Evolutionary conservation across 2,329 filamentous ascomycete species (phyloP), one percentile per base, ranked within the genome.

Genomic region (Sporothrix mexicana): DNA sequence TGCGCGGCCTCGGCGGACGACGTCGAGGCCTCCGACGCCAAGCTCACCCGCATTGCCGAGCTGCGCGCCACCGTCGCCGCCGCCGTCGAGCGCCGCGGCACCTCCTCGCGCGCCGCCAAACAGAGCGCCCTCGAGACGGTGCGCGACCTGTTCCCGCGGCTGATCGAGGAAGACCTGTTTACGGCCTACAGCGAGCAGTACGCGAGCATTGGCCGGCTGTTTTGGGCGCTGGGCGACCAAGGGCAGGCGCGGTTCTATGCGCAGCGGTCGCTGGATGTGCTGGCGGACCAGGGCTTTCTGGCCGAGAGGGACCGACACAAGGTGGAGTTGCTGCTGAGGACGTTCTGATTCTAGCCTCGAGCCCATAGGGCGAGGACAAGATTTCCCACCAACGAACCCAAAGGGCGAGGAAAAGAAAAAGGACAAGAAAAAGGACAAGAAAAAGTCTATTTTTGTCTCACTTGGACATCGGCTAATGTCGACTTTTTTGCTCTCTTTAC

Each of bases 201-300:
- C 67, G 80, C 81, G 72, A 78, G 80, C 70, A 73, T 82, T 55
- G 80, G 79, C 10, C 77, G 80, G 23, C 75, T 81, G 7, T 80
- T 79, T 73, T 80, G 76, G 76, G 78, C 78, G 59, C 73, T 79
- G 30, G 72, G 77, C 13, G 78, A 81, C 47, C 74, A 17, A 59
- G 73, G 77, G 70, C 79, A 77, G 2, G 80, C 77, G 0, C 75
- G 74, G 7, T 76, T 77, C 70, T 80, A 80, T 47, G 80, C 78
- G 0, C 75, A 76, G 55, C 74, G 74, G 75, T 79, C 78, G 49
- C 75, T 82, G 51, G 77, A 78, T 13, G 74, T 77, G 8, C 74
- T 81, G 55, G 76, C 76, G 5, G 78, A 79, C 36, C 77, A 78
- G 59, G 80, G 80, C 3, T 80, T 79, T 68, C 74, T 80, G 2